Evolutionary conservation across 2,329 filamentous ascomycete genomes (phyloP), one percentile per base, ranked within the genome.

Genomic region (Aureobasidium sp.): DNA sequence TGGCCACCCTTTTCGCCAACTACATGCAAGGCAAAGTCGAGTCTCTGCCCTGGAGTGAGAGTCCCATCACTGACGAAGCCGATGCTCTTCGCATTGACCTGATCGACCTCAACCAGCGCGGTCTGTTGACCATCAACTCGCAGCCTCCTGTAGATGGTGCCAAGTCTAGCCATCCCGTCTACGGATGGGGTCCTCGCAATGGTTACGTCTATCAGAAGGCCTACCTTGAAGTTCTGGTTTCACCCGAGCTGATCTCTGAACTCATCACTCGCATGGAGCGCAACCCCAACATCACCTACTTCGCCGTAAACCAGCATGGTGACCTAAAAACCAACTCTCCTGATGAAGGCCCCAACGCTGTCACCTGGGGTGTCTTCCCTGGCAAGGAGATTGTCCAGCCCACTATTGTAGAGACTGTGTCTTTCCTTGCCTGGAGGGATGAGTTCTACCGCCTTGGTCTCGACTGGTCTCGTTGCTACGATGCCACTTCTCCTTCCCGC

Each of bases 381-480:
- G 94, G 94, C 63, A 96, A 97, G 75, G 94, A 99, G 76, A 97
- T 99, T 72, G 92, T 99, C n/a, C 94, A 99, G 75, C 94, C 94
- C 15, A 99, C 94, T n/a, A 97, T 99, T 70, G 94, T 99, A 58
- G 94, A 99, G 78, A 95, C 90, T 20, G 88, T 99, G 73, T 96
- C 90, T 74, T 99, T 99, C 83, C 80, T 99, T 60, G 94, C 94
- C 2, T 99, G 94, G 94, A 96, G 96, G 77, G 94, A 99, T 68
- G 94, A 99, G 76, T 95, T 96, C 17, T 99, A 91, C 80, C 86
- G 90, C 64, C 83, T 99, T 10, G 94, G 94, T 61, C 83, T 88
- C 63, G 92, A 99, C 72, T 99, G 94, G 94, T 90, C 90, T 26
- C 90, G 90, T 70, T 99, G 94, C 73, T 91, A 96, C 72, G 85